Evolutionary conservation across 495 filamentous ascomycete species (phyloP).

Genomic region (Xylaria intraflava): DNA sequence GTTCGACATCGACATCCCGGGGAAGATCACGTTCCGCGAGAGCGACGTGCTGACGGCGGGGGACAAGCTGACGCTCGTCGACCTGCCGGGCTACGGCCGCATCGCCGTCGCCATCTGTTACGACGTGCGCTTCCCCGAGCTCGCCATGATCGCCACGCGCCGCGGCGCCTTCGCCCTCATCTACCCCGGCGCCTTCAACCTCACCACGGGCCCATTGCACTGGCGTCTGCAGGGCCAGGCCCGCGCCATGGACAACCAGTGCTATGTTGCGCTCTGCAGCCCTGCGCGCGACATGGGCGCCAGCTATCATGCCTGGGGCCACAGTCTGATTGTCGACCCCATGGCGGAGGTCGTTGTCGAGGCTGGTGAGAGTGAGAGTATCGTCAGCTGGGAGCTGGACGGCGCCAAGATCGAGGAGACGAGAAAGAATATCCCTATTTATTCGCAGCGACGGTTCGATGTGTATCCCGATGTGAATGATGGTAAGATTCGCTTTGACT

Average conservation of each 20-base stretch:
- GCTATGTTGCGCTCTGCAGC: constrained; percentile 88
- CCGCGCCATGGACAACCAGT: constrained; percentile 87
- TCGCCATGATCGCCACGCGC: constrained; percentile 83
- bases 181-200: constrained; percentile 94
- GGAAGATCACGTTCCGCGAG: constrained; percentile 86
- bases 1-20: constrained; percentile 99
- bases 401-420: constrained; percentile 66
- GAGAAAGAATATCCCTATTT: constrained; percentile 78
- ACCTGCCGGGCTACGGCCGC: constrained; percentile 77
- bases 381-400: constrained; percentile 68
- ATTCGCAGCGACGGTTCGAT: constrained; percentile 84
- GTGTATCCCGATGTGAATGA: constrained; percentile 86
- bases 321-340: constrained; percentile 84
- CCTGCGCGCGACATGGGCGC: constrained; percentile 76
- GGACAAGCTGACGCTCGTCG: constrained; percentile 70
- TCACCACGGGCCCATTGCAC: constrained; percentile 84
- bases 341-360: constrained; percentile 72
- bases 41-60: constrained; percentile 82
- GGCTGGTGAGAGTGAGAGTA: constrained; percentile 68
- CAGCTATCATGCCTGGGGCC: constrained; percentile 84
- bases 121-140: constrained; percentile 92
- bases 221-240: constrained; percentile 81
- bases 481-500: constrained; percentile 25
- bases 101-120: constrained; percentile 92
- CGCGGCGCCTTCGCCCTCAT: constrained; percentile 66